Evolutionary conservation across 2,329 filamentous ascomycete species (phyloP), one percentile per base, ranked within the genome.

Genomic region (Phoma herbarum): DNA sequence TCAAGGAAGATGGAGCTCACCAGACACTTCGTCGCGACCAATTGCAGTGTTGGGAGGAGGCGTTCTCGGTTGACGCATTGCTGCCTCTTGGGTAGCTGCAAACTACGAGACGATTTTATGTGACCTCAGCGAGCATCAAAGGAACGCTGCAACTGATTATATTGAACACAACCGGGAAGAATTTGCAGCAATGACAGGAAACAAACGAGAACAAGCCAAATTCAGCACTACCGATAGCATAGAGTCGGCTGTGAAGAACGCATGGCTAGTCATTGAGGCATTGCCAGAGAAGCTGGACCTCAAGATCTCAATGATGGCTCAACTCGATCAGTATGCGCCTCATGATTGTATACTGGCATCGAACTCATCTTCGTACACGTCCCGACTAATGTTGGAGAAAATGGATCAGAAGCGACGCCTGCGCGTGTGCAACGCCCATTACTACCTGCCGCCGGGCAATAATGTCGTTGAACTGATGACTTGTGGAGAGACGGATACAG

Each of bases 401-500:
- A 70, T 85, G 2, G 35, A 39, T 61, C 68, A 0, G 73, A 76
- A 0, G 67, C 67, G 1, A 76, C 76, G 0, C 80, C 33, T 56
- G 7, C 59, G 64, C 5, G 47, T 65, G 1, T 57, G 58, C 39
- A 85, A 86, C 61, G 82, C 80, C 58, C 84, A 86, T 52, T 86
- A 78, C 64, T 80, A 79, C 55, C 84, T 84, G 81, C 82, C 82
- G 10, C 64, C 64, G 0, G 48, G 47, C 3, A 66, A 67, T 16
- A 78, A 76, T 59, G 72, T 80, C 2, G 83, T 85, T 2, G 84
- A 86, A 65, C 70, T 86, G 5, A 86, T 86, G 84, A 84, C 83
- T 0, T 69, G 77, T 52, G 83, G 83, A 0, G 62, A 75, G 23
- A 86, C 84, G 0, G 61, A 77, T 9, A 52, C 63, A 0, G 70